Base-by-base conservation (phyloP, 2,329 filamentous ascomycete species). In the Scolecobasidium constrictum region DNA sequence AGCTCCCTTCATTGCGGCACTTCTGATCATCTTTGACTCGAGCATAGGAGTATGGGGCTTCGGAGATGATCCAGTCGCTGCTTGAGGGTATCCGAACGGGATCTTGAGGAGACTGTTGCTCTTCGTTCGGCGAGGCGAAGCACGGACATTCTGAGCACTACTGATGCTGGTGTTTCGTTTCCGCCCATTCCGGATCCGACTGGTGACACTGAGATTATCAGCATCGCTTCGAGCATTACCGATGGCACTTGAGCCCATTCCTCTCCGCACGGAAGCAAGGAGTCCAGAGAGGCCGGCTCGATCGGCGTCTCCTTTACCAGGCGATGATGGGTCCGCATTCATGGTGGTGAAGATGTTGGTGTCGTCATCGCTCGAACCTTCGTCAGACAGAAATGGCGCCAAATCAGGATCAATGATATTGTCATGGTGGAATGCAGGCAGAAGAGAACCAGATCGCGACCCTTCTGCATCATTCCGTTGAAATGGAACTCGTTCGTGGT, bases 381-480 rank as follows among this genome's bases (percentile, higher is more conserved):
- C 81, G 57, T 98, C 92, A 5, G 92, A 98, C 71, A 98, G 83
- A 62, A 93, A 98, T 23, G 86, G 84, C 4, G 88, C 90, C 42
- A 98, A 68, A 55, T 98, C 92, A 1, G 92, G 92, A 57, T 98
- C 92, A 52, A 98, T 96, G 52, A 98, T 94, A 56, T 92, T 96
- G 66, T 98, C 92, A 56, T 92, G 87, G 58, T 98, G 92, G 53
- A 98, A 96, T n/a, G 87, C 87, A 13, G 88, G 82, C 26, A 94
- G 72, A 34, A 78, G 22, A 13, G 35, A 77, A 49, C 79, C 81
- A 48, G 73, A 77, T 3, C 71, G 66, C 38, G 72, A 65, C 46
- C 87, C 81, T 41, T 93, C 78, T 15, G 72, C 67, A 9, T 78
- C 72, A 46, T 82, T 83, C 43, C 87, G 72, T 53, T 85, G 86